A percentile compares a stretch with the other conserved stretches of the same genome.
These are phyloP conservation scores for Buxus sempervirens DNA, from an alignment of 164 flowering plant species.

Conservation along the genomic window DNA sequence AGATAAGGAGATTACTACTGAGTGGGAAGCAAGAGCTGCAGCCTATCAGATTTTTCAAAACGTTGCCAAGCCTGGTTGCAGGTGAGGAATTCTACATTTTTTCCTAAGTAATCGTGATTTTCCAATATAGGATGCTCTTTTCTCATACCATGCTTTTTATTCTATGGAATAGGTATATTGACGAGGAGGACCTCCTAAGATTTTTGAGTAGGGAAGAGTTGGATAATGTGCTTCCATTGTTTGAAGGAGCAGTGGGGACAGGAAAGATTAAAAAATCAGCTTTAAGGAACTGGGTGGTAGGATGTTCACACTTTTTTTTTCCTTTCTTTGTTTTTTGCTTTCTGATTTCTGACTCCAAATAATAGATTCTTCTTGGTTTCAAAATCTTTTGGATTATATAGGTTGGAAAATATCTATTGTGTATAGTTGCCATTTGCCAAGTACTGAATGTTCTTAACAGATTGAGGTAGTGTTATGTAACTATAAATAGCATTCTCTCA, in stretches of 20 bases:
- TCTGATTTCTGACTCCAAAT: constrained; percentile 4
- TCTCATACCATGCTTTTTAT: constrained; percentile 1
- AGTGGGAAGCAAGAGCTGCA: constrained; percentile 73
- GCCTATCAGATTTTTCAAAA: constrained; percentile 64
- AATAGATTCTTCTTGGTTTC: neutral
- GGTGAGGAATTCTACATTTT: constrained; percentile 39
- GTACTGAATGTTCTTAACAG: too few species aligned
- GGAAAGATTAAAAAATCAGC: constrained; percentile 55
- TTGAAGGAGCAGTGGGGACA: constrained; percentile 68
- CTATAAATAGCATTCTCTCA: too few species aligned
- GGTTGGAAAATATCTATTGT: too few species aligned
- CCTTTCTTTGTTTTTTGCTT: neutral
- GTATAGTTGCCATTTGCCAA: too few species aligned
- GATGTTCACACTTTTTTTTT: constrained; percentile 11
- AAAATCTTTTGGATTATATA: neutral
- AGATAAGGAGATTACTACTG: constrained; percentile 57
- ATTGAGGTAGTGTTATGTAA: neutral
- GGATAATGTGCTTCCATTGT: constrained; percentile 47
- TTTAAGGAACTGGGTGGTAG: constrained; percentile 81
- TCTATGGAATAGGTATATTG: constrained; percentile 52
- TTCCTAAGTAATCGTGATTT: neutral
- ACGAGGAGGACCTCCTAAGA: constrained; percentile 67
- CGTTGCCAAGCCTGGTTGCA: constrained; percentile 66
- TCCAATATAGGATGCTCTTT: neutral
- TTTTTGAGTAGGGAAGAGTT: constrained; percentile 74